These are phyloP conservation scores for Smallanthus sonchifolius DNA, from an alignment of 129 eudicot species.

Conservation along the genomic window DNA sequence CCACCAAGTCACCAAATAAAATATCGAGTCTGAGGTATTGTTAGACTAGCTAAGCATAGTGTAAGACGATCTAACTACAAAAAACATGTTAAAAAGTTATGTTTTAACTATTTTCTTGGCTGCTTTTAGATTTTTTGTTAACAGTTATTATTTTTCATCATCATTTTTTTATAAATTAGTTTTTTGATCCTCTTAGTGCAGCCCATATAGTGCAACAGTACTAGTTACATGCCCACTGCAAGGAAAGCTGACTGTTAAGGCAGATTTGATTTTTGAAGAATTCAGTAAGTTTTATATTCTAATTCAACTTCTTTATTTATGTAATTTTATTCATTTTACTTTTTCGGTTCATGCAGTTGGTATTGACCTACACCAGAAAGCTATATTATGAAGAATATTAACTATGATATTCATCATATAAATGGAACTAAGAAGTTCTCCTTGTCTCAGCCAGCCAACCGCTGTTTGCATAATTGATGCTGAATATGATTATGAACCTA, in stretches of 20 bases:
- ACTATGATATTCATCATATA: constrained; percentile 1
- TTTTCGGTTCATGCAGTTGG: no score
- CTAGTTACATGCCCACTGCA: constrained; percentile 51
- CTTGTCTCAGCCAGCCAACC: constrained; percentile 32
- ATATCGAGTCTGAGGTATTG: neutral
- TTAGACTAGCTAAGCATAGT: neutral
- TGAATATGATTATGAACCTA: constrained; percentile 21
- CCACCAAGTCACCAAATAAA: neutral
- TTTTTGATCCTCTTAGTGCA: constrained; percentile 31
- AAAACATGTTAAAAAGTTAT: neutral
- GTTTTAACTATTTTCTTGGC: constrained; percentile 4
- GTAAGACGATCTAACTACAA: neutral
- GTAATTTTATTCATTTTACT: no score
- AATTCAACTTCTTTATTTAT: no score
- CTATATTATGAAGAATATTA: no score
- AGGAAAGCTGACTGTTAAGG: constrained; percentile 77
- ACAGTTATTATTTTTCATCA: neutral
- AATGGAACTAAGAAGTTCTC: constrained; percentile 42
- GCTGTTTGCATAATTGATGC: constrained; percentile 40
- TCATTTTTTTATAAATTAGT: neutral
- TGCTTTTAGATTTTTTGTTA: neutral
- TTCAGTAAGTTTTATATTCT: constrained; percentile 42
- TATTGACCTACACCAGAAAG: no score
- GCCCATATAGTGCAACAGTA: constrained; percentile 75
- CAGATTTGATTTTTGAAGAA: constrained; percentile 80